Evolutionary conservation across 208 protist species (phyloP), one percentile per base, ranked within the genome.

Genomic region (Porcisia deanei): DNA sequence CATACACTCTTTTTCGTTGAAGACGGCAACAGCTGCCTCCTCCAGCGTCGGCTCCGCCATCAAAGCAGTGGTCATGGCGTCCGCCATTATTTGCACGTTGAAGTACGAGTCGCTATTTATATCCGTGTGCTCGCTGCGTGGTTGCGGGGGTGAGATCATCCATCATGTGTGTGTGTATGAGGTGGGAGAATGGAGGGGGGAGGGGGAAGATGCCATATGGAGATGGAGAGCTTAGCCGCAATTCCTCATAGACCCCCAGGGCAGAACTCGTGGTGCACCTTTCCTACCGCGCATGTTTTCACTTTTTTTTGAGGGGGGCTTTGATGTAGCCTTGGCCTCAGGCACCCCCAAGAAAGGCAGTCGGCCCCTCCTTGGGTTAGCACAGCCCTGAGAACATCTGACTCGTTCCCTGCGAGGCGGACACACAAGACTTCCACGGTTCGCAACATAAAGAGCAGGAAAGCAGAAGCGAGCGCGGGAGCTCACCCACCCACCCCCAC

Each of bases 1-100:
- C 9, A 81, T 30, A 63, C 85, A 76, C 82, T 97, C 90, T 66
- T 95, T 86, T 5, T 75, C 74, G 37, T 75, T 86, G 72, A 97
- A 88, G 73, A 97, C 80, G 47, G 83, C 76, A 0, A 72, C 84
- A 16, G 81, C 91, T 4, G 89, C 93, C 66, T 93, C 90, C 5
- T 58, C 61, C 20, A 96, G 80, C 55, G 91, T 88, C 18, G 89
- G 87, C 41, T 71, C 66, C 57, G 64, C 64, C 77, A 82, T 82
- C 14, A 82, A 57, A 18, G 53, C 34, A 16, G 58, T 37, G 7
- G 67, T 39, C 10, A 39, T 45, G 37, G 53, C 37, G 22, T 74
- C 41, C 34, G 45, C 75, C 77, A 77, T 82, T 0, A 16, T 68
- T 7, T 9, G 47, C 5, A n/a, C 20, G 57, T 30, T 1, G 6